Percentiles rank a stretch among this genome's conserved stretches.
Conservation (phyloP, 2,329 filamentous ascomycete species). For the Fusarium nelsonii region DNA sequence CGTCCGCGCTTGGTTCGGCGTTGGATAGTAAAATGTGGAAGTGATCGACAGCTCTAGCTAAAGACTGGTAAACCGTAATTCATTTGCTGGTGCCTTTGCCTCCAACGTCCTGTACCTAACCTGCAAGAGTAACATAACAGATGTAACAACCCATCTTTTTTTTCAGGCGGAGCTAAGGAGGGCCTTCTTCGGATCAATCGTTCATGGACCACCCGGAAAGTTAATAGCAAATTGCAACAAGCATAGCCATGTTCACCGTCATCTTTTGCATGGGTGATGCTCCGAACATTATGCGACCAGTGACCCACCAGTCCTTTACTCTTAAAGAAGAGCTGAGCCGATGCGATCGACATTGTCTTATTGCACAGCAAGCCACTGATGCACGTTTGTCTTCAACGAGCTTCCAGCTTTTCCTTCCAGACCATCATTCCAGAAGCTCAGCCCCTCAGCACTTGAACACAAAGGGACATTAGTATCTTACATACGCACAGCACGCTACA, state of each 20-base stretch:
- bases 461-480: not conserved
- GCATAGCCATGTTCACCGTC: not conserved
- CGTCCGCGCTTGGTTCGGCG: not conserved
- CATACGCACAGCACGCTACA: not conserved
- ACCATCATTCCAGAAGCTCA: slow-evolving; percentile 12
- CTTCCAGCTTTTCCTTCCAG: slow-evolving; percentile 13
- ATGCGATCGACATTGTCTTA: slow-evolving; percentile 5
- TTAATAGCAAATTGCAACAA: not conserved
- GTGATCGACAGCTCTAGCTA: slow-evolving; percentile 17
- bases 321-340: slow-evolving; percentile 8
- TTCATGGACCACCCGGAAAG: not conserved
- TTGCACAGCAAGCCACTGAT: slow-evolving; percentile 1
- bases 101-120: not conserved
- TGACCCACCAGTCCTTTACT: slow-evolving; percentile 1
- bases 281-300: slow-evolving; percentile 4
- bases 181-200: not conserved
- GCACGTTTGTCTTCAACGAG: slow-evolving; percentile 1
- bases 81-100: not conserved
- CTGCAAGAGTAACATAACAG: not conserved
- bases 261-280: slow-evolving; percentile 1
- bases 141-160: not conserved
- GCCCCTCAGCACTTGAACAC: not conserved
- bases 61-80: slow-evolving; percentile 3
- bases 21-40: not conserved
- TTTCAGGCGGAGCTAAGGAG: not conserved